Evolutionary conservation across 2,329 filamentous ascomycete species (phyloP).

Genomic region (Aspergillus sp.): DNA sequence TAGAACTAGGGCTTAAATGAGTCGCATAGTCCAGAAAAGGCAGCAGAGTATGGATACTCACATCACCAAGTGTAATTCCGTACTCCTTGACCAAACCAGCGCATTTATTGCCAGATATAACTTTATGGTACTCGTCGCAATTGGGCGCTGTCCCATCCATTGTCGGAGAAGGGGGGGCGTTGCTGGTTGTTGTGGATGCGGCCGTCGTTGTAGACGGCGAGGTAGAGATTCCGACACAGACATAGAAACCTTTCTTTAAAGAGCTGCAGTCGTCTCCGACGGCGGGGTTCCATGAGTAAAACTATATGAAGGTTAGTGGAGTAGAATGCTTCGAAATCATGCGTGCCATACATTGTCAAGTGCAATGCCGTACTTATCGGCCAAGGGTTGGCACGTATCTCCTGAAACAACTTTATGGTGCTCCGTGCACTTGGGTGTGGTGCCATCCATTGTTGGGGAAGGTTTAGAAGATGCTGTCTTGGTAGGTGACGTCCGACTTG

Average conservation of each 20-base stretch:
- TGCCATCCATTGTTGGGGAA: not conserved
- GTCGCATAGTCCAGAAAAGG: too few species aligned
- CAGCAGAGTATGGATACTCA: too few species aligned
- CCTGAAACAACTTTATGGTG: conserved; percentile 2
- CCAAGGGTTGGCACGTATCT: conserved; percentile 3
- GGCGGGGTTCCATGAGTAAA: not conserved
- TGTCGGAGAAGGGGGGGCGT: not conserved
- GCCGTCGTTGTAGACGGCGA: not conserved
- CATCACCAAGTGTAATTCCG: too few species aligned
- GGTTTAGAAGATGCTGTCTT: too few species aligned
- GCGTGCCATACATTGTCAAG: too few species aligned
- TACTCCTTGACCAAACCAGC: conserved; percentile 1
- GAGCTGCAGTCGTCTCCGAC: not conserved
- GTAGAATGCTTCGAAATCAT: too few species aligned
- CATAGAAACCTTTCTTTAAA: not conserved
- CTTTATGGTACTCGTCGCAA: not conserved
- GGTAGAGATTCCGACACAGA: not conserved
- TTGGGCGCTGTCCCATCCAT: not conserved
- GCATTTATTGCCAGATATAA: conserved; percentile 3
- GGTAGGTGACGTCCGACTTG: too few species aligned
- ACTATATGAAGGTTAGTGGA: too few species aligned
- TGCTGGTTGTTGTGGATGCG: too few species aligned
- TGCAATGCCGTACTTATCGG: not conserved
- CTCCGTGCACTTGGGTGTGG: not conserved
- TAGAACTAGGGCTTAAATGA: too few species aligned